Conservation (phyloP, 2,329 filamentous ascomycete genomes). For the Helotiales sp. region DNA sequence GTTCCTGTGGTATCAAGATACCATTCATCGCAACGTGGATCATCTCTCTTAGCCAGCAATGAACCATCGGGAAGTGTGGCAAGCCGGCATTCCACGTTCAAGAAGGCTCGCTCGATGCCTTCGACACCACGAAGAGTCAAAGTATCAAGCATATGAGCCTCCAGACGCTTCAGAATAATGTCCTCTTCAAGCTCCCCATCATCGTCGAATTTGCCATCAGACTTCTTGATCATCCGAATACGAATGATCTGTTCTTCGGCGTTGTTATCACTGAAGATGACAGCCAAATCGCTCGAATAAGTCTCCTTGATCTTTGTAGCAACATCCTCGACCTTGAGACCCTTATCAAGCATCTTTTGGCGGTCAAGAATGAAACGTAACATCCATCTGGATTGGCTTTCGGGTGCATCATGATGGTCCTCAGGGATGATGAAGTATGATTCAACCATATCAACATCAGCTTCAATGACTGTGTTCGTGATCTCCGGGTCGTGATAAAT, state of each 20-base stretch:
- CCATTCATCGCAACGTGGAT: slow-evolving; percentile 83
- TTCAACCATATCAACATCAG: slow-evolving; percentile 91
- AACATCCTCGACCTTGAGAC: slow-evolving; percentile 87
- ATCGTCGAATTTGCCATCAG: slow-evolving; percentile 73
- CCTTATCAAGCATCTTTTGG: slow-evolving; percentile 93
- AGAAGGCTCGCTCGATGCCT: slow-evolving; percentile 88
- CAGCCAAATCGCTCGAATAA: slow-evolving; percentile 79
- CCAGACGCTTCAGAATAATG: slow-evolving; percentile 87
- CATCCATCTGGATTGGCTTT: slow-evolving; percentile 90
- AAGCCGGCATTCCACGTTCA: slow-evolving; percentile 76
- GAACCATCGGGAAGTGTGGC: slow-evolving; percentile 69
- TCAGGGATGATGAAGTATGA: slow-evolving; percentile 96
- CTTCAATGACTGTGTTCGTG: slow-evolving; percentile 78
- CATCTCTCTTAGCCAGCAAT: slow-evolving; percentile 71
- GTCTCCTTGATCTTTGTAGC: slow-evolving; percentile 86
- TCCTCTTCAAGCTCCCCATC: slow-evolving; percentile 79
- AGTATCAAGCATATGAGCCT: slow-evolving; percentile 87
- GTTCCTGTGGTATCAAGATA: slow-evolving; percentile 94
- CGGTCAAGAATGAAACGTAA: slow-evolving; percentile 91
- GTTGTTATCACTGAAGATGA: slow-evolving; percentile 98
- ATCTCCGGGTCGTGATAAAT: slow-evolving; percentile 97
- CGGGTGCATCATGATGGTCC: slow-evolving; percentile 59
- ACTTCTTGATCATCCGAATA: slow-evolving; percentile 73
- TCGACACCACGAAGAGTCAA: slow-evolving; percentile 87
- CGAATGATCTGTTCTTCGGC: slow-evolving; percentile 93